Conservation (phyloP, 2,329 filamentous ascomycete species). For the Myriosclerotinia scirpicola region DNA sequence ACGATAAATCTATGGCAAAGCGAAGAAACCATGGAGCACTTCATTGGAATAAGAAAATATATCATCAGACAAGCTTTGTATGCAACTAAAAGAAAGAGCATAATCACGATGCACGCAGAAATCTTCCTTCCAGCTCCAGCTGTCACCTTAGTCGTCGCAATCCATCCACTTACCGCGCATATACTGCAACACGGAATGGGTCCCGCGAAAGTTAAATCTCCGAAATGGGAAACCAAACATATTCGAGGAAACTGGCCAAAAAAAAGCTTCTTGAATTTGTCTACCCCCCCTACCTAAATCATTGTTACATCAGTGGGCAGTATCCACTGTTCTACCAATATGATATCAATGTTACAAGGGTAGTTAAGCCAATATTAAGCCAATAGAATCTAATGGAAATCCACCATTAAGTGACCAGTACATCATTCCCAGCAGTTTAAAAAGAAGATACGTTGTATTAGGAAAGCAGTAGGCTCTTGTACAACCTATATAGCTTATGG, state of each 20-base stretch:
- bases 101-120: not conserved
- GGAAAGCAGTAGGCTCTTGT: too few relatives aligned
- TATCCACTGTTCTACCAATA: too few relatives aligned
- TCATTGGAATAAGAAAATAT: not conserved
- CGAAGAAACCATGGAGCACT: not conserved
- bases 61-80: constrained; percentile 1
- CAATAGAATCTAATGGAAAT: too few relatives aligned
- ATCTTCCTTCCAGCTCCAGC: not conserved
- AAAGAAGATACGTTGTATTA: too few relatives aligned
- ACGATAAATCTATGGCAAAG: not conserved
- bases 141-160: constrained; percentile 8
- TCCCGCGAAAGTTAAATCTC: constrained; percentile 1
- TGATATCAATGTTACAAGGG: too few relatives aligned
- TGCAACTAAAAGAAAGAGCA: constrained; percentile 4
- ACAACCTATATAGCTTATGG: too few relatives aligned
- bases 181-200: not conserved
- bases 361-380: too few relatives aligned
- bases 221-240: not conserved
- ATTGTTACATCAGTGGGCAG: too few relatives aligned
- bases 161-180: not conserved
- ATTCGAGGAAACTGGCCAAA: constrained; percentile 3
- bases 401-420: too few relatives aligned
- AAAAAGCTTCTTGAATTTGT: not conserved
- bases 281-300: too few relatives aligned
- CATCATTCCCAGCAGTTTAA: too few relatives aligned